Evolutionary conservation across 176 grass and related monocot species (phyloP), one percentile per base, ranked within the genome.

Genomic region (Aegilops speltoides): DNA sequence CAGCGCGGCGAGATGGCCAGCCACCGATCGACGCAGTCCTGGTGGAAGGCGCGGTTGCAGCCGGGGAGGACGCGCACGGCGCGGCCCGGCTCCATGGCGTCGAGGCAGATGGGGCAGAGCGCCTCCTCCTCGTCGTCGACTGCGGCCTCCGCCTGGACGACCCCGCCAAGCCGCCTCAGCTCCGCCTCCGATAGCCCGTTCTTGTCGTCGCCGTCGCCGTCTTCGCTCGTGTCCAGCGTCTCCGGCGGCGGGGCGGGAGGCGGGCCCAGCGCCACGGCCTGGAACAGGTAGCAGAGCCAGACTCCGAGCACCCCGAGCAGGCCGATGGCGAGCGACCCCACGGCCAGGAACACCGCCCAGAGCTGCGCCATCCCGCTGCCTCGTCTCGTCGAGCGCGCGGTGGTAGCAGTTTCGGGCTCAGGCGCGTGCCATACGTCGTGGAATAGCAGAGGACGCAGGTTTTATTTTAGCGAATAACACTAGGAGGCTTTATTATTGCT

Each of bases 1-100:
- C 89, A 94, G 32, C 86, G 84, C 52, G 80, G 76, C 32, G 84
- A 90, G 80, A 85, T 71, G 68, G 75, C 41, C 25, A 94, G 92
- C 86, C 92, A 94, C 40, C 80, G 25, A 68, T 89, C 92, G 76
- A 93, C 57, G 79, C 92, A 91, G 38, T 93, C 89, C 68, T 69
- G 68, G 89, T 93, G 92, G 76, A 93, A 93, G 68, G 86, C 80
- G 68, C 81, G 86, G 86, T 88, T 83, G 86, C 89, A 94, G 34
- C 89, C 79, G 6, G 83, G 86, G 23, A 93, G 92, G 63, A 94
- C 74, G 29, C 89, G 92, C 80, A 94, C 86, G 61, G 76, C 73
- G 80, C 71, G 79, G 23, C 72, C 86, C 61, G 79, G 38, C 64
- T 86, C 83, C 79, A 93, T 91, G 76, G 80, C 61, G 80, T 88